phyloP scores from a whole-genome alignment of 192 early-diverging fungal genomes.

The Mortierella alpina region DNA sequence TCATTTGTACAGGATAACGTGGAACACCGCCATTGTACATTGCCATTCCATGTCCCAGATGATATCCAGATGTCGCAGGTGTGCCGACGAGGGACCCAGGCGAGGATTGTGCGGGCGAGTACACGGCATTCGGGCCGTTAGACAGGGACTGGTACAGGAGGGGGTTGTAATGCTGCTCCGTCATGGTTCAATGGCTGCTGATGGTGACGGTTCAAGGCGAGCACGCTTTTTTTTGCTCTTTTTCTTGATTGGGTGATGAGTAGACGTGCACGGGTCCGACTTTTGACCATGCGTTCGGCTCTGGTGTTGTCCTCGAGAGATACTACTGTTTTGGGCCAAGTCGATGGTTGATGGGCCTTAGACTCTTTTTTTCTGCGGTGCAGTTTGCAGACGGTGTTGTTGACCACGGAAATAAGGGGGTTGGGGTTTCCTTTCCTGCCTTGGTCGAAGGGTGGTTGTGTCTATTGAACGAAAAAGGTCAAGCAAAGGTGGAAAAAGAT shows the following conservation, averaged over 20 bases:
- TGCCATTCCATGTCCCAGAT: conserved; percentile 43
- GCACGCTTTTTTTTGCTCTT: conserved; percentile 35
- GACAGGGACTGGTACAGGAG: conserved; percentile 46
- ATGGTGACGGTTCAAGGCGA: not conserved
- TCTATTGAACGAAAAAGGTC: too few species aligned
- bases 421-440: too few species aligned
- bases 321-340: not conserved
- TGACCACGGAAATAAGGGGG: too few species aligned
- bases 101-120: conserved; percentile 48
- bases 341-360: not conserved
- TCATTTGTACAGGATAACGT: conserved; percentile 61
- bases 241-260: conserved; percentile 30
- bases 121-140: conserved; percentile 38
- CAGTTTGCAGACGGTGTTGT: too few species aligned
- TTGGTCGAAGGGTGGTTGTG: too few species aligned
- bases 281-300: conserved; percentile 43
- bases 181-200: conserved; percentile 20
- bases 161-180: conserved; percentile 50
- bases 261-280: conserved; percentile 22
- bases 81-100: conserved; percentile 35
- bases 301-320: not conserved
- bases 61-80: conserved; percentile 31
- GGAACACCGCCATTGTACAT: conserved; percentile 56
- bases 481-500: too few species aligned
- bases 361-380: not conserved